These are phyloP conservation scores for Gracilaria caudata DNA, from an alignment of 23 red algal species.

Conservation along the genomic window DNA sequence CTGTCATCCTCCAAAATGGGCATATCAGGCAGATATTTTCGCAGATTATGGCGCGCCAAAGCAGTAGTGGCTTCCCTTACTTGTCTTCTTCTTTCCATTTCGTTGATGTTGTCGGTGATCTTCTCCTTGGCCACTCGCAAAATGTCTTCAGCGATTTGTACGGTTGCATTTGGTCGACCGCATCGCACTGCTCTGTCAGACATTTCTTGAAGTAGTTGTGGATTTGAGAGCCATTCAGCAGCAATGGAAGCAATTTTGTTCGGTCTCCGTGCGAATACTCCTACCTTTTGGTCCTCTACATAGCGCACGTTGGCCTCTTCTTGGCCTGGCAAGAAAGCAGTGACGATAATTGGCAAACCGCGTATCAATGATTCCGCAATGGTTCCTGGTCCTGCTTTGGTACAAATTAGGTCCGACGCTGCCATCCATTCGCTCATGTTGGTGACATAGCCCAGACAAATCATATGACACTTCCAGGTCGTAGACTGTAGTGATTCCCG, in stretches of 20 bases:
- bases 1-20: constrained; percentile 9
- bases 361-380: constrained; percentile 89
- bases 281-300: constrained; percentile 65
- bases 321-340: constrained; percentile 82
- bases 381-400: constrained; percentile 89
- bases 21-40: constrained; percentile 5
- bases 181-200: constrained; percentile 8
- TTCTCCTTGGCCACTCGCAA: constrained; percentile 25
- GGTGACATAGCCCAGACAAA: constrained; percentile 62
- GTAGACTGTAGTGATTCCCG: constrained; percentile 9
- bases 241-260: constrained; percentile 62
- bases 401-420: constrained; percentile 74
- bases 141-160: constrained; percentile 57
- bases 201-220: constrained; percentile 46
- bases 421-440: constrained; percentile 96
- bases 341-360: constrained; percentile 82
- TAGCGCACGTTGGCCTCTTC: constrained; percentile 83
- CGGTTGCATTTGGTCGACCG: constrained; percentile 49
- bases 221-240: constrained; percentile 71
- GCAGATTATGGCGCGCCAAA: constrained; percentile 6
- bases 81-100: constrained; percentile 26
- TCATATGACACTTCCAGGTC: constrained; percentile 36
- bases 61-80: constrained; percentile 21
- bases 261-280: constrained; percentile 67
- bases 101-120: constrained; percentile 26